Conservation (phyloP, 306 rosid species). For the Amphicarpaea edgeworthii region DNA sequence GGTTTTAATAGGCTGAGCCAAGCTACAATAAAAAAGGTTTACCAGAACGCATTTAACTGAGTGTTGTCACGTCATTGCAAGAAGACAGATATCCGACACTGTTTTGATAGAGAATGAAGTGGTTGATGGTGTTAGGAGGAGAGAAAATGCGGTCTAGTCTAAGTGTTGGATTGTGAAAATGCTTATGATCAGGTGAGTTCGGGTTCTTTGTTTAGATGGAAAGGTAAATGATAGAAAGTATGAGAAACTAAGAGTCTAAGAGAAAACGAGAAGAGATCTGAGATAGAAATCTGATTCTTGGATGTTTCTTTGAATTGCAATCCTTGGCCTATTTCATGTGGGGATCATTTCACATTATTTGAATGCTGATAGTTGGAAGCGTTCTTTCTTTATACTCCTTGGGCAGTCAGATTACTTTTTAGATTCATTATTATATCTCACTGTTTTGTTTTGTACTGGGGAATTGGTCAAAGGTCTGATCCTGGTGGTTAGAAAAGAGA, state of each 20-base stretch:
- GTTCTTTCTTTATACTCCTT: neutral
- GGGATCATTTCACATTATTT: neutral
- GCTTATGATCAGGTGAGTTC: no score
- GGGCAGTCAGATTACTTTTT: neutral
- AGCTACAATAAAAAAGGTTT: neutral
- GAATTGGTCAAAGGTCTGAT: neutral
- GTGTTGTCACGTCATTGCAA: neutral
- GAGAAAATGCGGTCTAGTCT: neutral
- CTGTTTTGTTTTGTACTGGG: neutral
- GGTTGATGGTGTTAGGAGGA: neutral
- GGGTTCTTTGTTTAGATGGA: no score
- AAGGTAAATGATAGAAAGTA: neutral
- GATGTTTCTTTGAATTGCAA: neutral
- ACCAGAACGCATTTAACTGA: neutral
- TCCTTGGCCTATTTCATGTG: neutral
- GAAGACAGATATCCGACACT: neutral
- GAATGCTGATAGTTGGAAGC: neutral
- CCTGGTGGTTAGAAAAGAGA: neutral
- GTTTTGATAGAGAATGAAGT: neutral
- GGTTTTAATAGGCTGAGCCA: neutral
- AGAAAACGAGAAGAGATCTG: neutral
- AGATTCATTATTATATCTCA: neutral
- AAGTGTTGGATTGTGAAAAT: neutral
- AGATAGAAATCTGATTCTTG: neutral
- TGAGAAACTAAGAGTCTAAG: neutral